These are phyloP conservation scores for Mucor plumbeus DNA, from an alignment of 371 early-diverging fungal species.

Conservation along the genomic window DNA sequence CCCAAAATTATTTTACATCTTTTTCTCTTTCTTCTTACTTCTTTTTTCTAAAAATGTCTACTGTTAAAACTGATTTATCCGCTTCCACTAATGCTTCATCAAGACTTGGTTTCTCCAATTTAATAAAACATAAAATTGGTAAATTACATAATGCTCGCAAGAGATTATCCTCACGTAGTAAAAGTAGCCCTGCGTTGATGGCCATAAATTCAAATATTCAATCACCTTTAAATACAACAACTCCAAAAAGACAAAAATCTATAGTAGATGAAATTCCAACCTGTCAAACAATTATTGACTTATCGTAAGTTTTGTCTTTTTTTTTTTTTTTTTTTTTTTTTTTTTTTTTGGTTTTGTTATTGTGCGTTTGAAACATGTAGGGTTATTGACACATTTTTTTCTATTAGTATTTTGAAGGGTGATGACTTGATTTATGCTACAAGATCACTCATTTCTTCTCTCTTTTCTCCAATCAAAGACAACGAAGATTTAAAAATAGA, in stretches of 20 bases:
- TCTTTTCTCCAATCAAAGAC: constrained; percentile 40
- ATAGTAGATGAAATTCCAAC: constrained; percentile 20
- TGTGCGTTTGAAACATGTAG: no score
- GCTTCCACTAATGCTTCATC: constrained; percentile 4
- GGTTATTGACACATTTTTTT: not conserved
- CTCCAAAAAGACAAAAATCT: not conserved
- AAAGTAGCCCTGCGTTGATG: constrained; percentile 29
- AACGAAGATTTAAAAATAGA: constrained; percentile 45
- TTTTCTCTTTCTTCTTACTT: not conserved
- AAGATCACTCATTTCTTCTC: constrained; percentile 19
- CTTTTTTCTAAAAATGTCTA: not conserved
- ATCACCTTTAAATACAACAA: not conserved
- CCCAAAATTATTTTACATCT: not conserved
- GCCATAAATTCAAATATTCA: not conserved
- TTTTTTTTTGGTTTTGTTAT: no score
- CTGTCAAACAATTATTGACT: constrained; percentile 36
- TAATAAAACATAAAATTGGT: constrained; percentile 20
- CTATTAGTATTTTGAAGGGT: constrained; percentile 34
- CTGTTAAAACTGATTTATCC: constrained; percentile 11
- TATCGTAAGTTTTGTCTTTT: constrained; percentile 30
- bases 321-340: not conserved
- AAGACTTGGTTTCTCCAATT: constrained; percentile 9
- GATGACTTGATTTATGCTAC: constrained; percentile 33
- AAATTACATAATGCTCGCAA: constrained; percentile 14
- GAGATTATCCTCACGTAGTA: constrained; percentile 21